Percentiles rank a stretch among this genome's conserved stretches.
These are phyloP conservation scores for Xylaria sp. DNA, from an alignment of 2,329 filamentous ascomycete genomes.

Conservation along the genomic window DNA sequence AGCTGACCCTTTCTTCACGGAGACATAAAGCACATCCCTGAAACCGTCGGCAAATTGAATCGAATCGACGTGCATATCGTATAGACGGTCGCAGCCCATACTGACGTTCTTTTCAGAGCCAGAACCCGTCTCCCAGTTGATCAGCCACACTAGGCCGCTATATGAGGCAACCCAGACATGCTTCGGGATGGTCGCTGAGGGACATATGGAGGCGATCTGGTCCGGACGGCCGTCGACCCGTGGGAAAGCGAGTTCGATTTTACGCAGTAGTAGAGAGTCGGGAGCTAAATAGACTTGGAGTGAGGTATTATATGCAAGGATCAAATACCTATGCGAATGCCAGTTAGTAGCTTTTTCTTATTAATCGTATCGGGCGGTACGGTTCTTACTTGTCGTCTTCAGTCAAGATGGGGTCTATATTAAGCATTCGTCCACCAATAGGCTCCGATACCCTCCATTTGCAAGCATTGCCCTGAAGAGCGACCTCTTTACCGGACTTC, in stretches of 20 bases:
- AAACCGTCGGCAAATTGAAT: conserved; percentile 43
- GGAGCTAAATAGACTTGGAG: conserved; percentile 81
- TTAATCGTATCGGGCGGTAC: neutral
- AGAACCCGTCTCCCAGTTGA: conserved; percentile 62
- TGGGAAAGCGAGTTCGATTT: conserved; percentile 61
- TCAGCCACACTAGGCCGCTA: conserved; percentile 60
- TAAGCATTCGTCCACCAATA: conserved; percentile 68
- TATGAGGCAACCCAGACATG: conserved; percentile 66
- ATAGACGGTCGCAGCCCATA: conserved; percentile 51
- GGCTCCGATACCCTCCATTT: conserved; percentile 67
- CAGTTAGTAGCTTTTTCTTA: conserved; percentile 35
- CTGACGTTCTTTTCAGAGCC: conserved; percentile 51
- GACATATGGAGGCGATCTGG: conserved; percentile 51
- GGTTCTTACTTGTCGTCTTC: conserved; percentile 63
- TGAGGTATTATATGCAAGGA: conserved; percentile 75
- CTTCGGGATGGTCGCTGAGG: conserved; percentile 51
- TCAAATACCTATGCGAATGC: conserved; percentile 65
- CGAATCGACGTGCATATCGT: conserved; percentile 52
- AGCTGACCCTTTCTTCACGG: conserved; percentile 48
- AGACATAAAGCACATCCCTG: conserved; percentile 55
- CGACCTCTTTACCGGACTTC: conserved; percentile 4
- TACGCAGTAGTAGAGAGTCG: conserved; percentile 80
- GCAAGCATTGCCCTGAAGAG: neutral
- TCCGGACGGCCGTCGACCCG: conserved; percentile 37
- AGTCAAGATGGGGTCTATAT: conserved; percentile 68